Base-by-base conservation (phyloP, 306 rosid genomes). In the Prunus padus region DNA sequence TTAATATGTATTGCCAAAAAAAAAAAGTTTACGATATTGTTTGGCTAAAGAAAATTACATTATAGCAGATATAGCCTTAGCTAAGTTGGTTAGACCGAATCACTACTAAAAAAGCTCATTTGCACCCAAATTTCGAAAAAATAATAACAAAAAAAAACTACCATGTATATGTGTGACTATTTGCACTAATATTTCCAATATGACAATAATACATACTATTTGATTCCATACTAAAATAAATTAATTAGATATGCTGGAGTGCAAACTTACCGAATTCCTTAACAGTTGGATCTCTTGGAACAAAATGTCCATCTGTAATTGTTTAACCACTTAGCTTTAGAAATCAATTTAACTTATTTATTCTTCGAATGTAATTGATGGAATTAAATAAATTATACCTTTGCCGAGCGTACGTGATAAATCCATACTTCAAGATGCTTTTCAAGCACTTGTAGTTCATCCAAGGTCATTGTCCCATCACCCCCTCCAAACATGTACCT, bases 341-440 rank as follows among this genome's bases (percentile, higher is more conserved):
- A 6, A 47, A 47, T 31, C 52, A 51, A 15, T 18, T 37, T 37
- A 37, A 37, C 9, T 37, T 31, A 4, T 31, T 30, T 30, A 33
- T 33, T 33, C 40, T 33, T 13, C 15, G 5, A 47, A 47, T 47
- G 19, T 47, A 47, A 47, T 3, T 23, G 1, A 59, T 28, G 13
- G 14, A 26, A 11, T 2, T 7, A 59, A 25, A 22, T 4, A 59
- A 23, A 9, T 23, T 3, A 0, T 83, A 94, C 98, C 96, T 94
- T 94, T 81, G 88, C 81, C 37, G 96, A 83, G 30, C 98, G 95
- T 40, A 94, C 87, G 6, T 88, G 87, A 85, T 84, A 86, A 64
- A 89, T 89, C 97, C 99, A 92, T 72, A 65, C 79, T 86, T 95
- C 97, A 18, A 95, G 97, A 76, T 95, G 84, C 81, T 95, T 95